Conservation (phyloP, 768 basidiomycete species). For the Amanita brunnescens region DNA sequence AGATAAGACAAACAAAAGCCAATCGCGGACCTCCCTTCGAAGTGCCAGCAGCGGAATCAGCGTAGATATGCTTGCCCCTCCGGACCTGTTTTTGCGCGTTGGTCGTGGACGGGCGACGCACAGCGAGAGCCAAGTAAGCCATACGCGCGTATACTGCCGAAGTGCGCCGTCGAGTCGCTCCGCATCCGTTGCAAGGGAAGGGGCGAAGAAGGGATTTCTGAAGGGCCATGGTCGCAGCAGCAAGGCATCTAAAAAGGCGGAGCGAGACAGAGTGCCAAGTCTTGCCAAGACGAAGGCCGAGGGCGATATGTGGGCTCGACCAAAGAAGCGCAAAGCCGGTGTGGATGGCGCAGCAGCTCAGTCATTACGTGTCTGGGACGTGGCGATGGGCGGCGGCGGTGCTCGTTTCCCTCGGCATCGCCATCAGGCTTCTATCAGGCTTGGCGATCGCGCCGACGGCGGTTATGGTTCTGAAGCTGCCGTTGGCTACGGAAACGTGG, state of each 20-base stretch:
- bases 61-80: conserved; percentile 20
- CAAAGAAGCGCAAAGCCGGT: conserved; percentile 10
- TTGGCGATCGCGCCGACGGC: conserved; percentile 2
- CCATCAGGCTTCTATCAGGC: conserved; percentile 4
- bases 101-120: conserved; percentile 26
- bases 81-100: conserved; percentile 28
- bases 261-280: conserved; percentile 41
- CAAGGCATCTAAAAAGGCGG: conserved; percentile 20
- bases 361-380: neutral
- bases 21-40: neutral
- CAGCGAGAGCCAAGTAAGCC: conserved; percentile 35
- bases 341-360: conserved; percentile 5
- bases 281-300: conserved; percentile 54
- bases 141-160: conserved; percentile 53
- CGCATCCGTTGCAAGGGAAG: conserved; percentile 30
- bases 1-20: conserved; percentile 26
- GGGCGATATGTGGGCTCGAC: conserved; percentile 44
- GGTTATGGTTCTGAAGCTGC: conserved; percentile 5
- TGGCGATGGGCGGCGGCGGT: neutral
- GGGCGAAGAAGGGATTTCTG: conserved; percentile 16
- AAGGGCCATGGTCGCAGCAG: conserved; percentile 14
- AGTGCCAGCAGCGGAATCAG: neutral
- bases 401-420: neutral
- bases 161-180: conserved; percentile 64
- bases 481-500: neutral